Evolutionary conservation across 371 early-diverging fungal genomes (phyloP), one percentile per base, ranked within the genome.

Genomic region (Syncephalastrum sp.): DNA sequence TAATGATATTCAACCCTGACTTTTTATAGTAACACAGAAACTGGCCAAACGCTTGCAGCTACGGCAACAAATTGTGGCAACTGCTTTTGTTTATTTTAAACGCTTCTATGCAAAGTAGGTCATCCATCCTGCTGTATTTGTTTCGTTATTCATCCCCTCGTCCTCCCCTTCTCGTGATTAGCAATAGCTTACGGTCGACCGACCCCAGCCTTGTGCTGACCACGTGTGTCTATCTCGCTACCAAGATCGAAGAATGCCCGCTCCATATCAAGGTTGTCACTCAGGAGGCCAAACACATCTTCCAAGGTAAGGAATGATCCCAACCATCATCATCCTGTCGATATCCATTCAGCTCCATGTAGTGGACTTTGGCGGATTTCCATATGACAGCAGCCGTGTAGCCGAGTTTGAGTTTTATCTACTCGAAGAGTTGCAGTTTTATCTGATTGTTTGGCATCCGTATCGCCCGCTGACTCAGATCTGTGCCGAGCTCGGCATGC

Each of bases 381-480:
- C 83, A 0, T 94, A 91, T 60, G 92, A 91, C 21, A 77, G 84
- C 41, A 67, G 79, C 14, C 82, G 87, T 61, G 82, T 96, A 48
- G 94, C 94, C 42, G 95, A 94, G 51, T 93, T 90, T 70, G 96
- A 96, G 64, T 93, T 91, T 68, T 92, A 93, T 58, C 63, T 96
- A 33, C 53, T 96, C 45, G 95, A 95, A 65, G 94, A 92, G 33
- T 77, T 96, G 47, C 85, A 92, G 54, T 94, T 93, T 63, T 89
- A 89, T 59, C 63, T 91, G 57, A 89, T 94, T 47, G 83, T 93
- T 0, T 92, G 86, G 77, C 94, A 94, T 57, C 94, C 96, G 1
- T 96, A 94, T 68, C 83, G 89, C 41, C 77, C 90, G 4, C 78
- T 94, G 1, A 76, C 80, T 2, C 77, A 84, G 67, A 79, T 84